Conservation (phyloP, 164 flowering plant species). For the Hamamelis virginiana region DNA sequence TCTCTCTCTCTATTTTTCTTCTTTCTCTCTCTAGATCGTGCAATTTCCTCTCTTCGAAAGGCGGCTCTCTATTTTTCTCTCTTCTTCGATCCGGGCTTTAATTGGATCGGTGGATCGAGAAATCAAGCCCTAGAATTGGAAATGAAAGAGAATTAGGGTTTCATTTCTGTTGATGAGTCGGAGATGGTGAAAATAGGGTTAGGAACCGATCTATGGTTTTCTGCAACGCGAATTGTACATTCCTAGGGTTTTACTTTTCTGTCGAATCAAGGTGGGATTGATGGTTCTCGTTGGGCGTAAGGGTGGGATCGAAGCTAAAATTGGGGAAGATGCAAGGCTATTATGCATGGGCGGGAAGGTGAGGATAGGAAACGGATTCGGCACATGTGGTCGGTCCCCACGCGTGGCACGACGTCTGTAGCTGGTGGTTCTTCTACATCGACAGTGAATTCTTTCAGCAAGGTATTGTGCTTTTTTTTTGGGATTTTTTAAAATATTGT, state of each 20-base stretch:
- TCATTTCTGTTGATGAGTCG: background rate
- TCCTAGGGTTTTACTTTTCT: constrained; percentile 16
- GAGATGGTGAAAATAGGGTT: constrained; percentile 10
- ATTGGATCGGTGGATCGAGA: constrained; percentile 19
- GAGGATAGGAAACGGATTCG: constrained; percentile 50
- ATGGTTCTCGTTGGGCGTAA: constrained; percentile 38
- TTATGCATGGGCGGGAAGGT: constrained; percentile 71
- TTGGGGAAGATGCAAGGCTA: constrained; percentile 59
- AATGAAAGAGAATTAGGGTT: constrained; percentile 12
- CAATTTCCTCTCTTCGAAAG: constrained; percentile 13
- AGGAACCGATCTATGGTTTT: constrained; percentile 37
- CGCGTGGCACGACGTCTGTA: constrained; percentile 40
- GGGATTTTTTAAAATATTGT: background rate
- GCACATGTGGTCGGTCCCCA: constrained; percentile 74
- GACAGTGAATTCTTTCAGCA: constrained; percentile 32
- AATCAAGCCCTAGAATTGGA: background rate
- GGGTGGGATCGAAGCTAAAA: constrained; percentile 23
- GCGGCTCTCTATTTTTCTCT: constrained; percentile 7
- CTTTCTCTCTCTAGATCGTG: constrained; percentile 31
- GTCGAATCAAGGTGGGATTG: constrained; percentile 37
- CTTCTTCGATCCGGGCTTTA: constrained; percentile 19
- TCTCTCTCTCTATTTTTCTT: constrained; percentile 6
- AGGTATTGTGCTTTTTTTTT: constrained; percentile 32
- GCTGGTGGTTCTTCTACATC: constrained; percentile 24
- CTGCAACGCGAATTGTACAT: constrained; percentile 7